Conservation (phyloP, 169 alveolate species). For the Condylostoma magnum region DNA sequence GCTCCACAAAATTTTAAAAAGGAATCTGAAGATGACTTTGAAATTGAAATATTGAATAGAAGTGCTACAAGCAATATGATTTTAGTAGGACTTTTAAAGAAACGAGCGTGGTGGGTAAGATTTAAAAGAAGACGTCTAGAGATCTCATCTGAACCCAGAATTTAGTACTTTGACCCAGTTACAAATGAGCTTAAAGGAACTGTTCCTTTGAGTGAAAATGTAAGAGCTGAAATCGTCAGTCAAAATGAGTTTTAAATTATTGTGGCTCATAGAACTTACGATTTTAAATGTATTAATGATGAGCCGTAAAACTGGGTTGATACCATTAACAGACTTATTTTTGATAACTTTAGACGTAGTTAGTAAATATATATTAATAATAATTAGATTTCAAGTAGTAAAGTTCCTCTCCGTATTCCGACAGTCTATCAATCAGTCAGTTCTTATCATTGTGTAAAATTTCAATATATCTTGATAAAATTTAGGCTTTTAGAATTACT, state of each 20-base stretch:
- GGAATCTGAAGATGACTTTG: neutral
- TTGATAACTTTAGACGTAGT: constrained; percentile 1
- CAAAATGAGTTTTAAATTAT: constrained; percentile 3
- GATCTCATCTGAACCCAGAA: constrained; percentile 28
- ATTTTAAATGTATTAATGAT: constrained; percentile 3
- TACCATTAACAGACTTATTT: constrained; percentile 13
- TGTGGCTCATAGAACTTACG: constrained; percentile 16
- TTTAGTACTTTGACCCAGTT: neutral
- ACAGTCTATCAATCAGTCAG: no score
- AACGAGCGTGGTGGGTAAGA: constrained; percentile 22
- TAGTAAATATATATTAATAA: no score
- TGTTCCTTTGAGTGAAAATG: neutral
- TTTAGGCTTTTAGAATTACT: no score
- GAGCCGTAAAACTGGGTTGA: constrained; percentile 29
- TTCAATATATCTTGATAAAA: no score
- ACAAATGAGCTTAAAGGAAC: constrained; percentile 8
- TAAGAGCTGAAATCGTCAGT: constrained; percentile 10
- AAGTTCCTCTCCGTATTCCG: no score
- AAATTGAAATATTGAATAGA: neutral
- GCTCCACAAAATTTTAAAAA: constrained; percentile 16
- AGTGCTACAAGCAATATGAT: neutral
- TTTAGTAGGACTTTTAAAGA: constrained; percentile 15
- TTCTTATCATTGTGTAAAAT: no score
- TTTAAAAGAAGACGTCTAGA: constrained; percentile 1
- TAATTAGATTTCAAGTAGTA: no score